Evolutionary conservation across 345 rosid genomes (phyloP), one percentile per base, ranked within the genome.

Genomic region (Citrus trifoliata): DNA sequence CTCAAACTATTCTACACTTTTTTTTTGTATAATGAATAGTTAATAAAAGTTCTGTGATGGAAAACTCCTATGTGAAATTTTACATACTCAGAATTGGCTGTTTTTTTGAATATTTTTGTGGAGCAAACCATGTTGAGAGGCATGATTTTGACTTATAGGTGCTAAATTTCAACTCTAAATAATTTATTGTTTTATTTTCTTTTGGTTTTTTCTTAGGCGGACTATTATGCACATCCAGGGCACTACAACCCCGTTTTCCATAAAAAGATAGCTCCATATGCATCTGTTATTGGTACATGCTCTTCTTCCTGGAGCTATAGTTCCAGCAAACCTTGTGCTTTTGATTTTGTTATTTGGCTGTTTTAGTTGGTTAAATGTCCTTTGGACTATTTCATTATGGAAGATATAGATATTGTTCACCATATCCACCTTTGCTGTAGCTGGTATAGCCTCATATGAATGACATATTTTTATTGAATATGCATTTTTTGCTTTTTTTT

Each of bases 201-300:
- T 70, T 30, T 61, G 63, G 33, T 80, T 21, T 70, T 46, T 16
- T 60, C 84, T 78, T 94, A 95, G 99, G 92, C 86, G 0, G 99
- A 92, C 84, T 95, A 95, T 78, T 95, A 95, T 83, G 93, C 89
- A 51, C 97, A 95, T 81, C 99, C 98, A 5, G 99, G 89, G 76
- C 97, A 93, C 81, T 95, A 93, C 86, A 85, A 81, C 59, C 88
- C 97, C 70, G 60, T 88, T 79, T 93, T 93, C 87, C 98, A 93
- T 79, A 87, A 89, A 79, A 92, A 85, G 65, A 80, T 95, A 35
- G 93, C 91, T 35, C 95, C 98, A 16, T 95, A 92, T 83, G 86
- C 97, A 30, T 88, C 98, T 79, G 88, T 88, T 63, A 91, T 95
- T 60, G 97, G 99, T 95, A 91, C 19, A 87, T 79, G 55, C 59